A percentile compares a stretch with the other conserved stretches of the same genome.
phyloP scores from a whole-genome alignment of 169 alveolate genomes.

The Eimeria zaria region DNA sequence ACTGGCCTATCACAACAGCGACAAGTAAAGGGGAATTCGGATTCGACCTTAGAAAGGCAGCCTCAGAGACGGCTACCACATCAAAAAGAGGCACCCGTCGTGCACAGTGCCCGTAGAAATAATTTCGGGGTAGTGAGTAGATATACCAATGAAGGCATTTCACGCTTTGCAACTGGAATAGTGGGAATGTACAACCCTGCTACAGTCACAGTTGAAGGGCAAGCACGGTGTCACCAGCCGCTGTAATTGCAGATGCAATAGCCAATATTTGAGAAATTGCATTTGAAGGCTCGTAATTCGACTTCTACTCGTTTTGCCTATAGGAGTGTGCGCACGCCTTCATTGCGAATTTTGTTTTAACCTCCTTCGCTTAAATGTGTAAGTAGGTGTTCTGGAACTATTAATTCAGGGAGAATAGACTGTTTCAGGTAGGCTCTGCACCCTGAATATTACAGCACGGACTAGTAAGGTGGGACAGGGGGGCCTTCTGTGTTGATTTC shows the following conservation, averaged over 20 bases:
- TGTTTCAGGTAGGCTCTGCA: constrained; percentile 96
- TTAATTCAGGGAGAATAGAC: constrained; percentile 94
- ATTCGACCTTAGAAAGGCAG: constrained; percentile 99
- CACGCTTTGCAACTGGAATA: constrained; percentile 95
- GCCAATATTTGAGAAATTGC: constrained; percentile 97
- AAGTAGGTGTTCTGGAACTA: constrained; percentile 10
- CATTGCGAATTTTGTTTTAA: background rate
- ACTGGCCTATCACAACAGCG: constrained; percentile 97
- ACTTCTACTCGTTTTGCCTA: background rate
- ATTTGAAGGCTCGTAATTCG: constrained; percentile 95
- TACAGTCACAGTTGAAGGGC: constrained; percentile 96
- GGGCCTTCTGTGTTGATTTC: constrained; percentile 52
- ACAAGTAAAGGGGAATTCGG: constrained; percentile 98
- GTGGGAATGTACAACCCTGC: constrained; percentile 92
- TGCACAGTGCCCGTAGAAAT: constrained; percentile 94
- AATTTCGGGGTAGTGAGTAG: constrained; percentile 96
- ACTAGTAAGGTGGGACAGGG: constrained; percentile 88
- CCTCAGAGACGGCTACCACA: constrained; percentile 98
- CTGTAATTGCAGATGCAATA: constrained; percentile 97
- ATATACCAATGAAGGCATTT: constrained; percentile 94
- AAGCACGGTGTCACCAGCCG: constrained; percentile 98
- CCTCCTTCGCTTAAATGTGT: constrained; percentile 34
- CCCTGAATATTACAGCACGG: constrained; percentile 92
- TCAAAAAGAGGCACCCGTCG: constrained; percentile 99
- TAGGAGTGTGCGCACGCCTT: constrained; percentile 6